A percentile compares a stretch with the other conserved stretches of the same genome.
These are phyloP conservation scores for Panaeolus papilionaceus DNA, from an alignment of 768 basidiomycete genomes.

Conservation along the genomic window DNA sequence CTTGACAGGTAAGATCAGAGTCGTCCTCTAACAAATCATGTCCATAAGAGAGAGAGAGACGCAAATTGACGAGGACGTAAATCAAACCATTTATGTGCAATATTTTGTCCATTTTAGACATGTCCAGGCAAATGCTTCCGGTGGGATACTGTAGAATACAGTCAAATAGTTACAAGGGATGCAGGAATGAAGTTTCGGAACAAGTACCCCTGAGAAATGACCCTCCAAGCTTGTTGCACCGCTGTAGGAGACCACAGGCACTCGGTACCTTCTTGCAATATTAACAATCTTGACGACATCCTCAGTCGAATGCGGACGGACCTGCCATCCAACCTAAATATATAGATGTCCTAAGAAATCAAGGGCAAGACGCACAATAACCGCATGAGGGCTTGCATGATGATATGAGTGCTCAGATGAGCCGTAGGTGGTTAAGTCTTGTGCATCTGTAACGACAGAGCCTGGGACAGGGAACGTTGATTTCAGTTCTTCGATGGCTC, in stretches of 20 bases:
- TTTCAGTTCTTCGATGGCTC: conserved; percentile 61
- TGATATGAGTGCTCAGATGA: conserved; percentile 76
- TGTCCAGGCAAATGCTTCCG: conserved; percentile 83
- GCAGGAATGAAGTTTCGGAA: conserved; percentile 12
- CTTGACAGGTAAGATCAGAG: conserved; percentile 77
- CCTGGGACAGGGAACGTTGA: conserved; percentile 50
- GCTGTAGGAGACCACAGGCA: conserved; percentile 83
- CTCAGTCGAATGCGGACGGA: conserved; percentile 69
- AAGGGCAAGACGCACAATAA: conserved; percentile 42
- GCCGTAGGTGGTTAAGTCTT: conserved; percentile 60
- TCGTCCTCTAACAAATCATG: conserved; percentile 57
- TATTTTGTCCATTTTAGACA: conserved; percentile 85
- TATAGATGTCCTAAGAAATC: background rate
- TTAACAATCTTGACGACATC: conserved; percentile 86
- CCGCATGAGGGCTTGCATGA: conserved; percentile 60
- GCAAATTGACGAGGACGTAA: background rate
- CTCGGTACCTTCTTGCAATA: conserved; percentile 70
- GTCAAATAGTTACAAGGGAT: conserved; percentile 26
- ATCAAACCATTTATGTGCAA: conserved; percentile 71
- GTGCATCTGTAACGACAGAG: conserved; percentile 56
- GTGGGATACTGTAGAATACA: conserved; percentile 46
- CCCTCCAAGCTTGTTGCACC: conserved; percentile 91
- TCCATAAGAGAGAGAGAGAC: conserved; percentile 5
- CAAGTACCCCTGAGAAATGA: conserved; percentile 74
- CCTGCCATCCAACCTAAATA: conserved; percentile 40